These are phyloP conservation scores for Alternaria alternata DNA, from an alignment of 2,329 filamentous ascomycete species.

Conservation along the genomic window DNA sequence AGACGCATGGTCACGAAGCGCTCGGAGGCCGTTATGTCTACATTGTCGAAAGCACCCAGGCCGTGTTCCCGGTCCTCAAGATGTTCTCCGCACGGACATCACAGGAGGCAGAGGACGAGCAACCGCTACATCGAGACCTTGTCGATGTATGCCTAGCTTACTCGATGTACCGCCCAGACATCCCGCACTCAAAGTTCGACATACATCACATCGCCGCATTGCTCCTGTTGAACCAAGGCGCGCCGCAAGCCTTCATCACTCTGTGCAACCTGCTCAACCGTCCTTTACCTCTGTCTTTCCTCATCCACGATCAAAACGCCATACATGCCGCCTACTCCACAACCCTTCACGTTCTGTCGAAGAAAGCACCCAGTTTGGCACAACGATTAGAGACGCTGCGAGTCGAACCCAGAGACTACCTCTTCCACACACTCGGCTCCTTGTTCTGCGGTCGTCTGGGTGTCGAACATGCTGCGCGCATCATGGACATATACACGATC, in stretches of 20 bases:
- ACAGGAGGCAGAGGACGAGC: slow-evolving; percentile 52
- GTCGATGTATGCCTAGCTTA: slow-evolving; percentile 80
- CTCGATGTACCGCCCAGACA: slow-evolving; percentile 81
- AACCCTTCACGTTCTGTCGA: slow-evolving; percentile 70
- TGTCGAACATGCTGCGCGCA: slow-evolving; percentile 73
- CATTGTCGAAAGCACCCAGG: slow-evolving; percentile 64
- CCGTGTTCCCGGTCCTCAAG: slow-evolving; percentile 74
- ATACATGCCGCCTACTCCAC: slow-evolving; percentile 74
- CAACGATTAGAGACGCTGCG: slow-evolving; percentile 63
- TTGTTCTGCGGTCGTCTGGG: slow-evolving; percentile 69
- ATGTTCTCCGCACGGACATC: slow-evolving; percentile 67
- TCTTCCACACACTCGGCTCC: slow-evolving; percentile 68
- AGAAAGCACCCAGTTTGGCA: slow-evolving; percentile 71
- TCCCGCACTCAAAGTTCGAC: slow-evolving; percentile 74
- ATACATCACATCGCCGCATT: slow-evolving; percentile 79
- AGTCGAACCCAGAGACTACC: slow-evolving; percentile 58
- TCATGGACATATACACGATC: slow-evolving; percentile 86
- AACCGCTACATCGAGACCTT: slow-evolving; percentile 72
- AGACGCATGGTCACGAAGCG: slow-evolving; percentile 61
- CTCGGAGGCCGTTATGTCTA: slow-evolving; percentile 36
- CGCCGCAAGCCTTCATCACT: slow-evolving; percentile 72
- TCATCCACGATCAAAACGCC: slow-evolving; percentile 72
- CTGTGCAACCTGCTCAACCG: slow-evolving; percentile 82
- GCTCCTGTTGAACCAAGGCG: slow-evolving; percentile 74
- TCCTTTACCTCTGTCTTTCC: slow-evolving; percentile 76